Evolutionary conservation across 352 stramenopile genomes (phyloP).

Genomic region (Globisporangium megalacanthum): DNA sequence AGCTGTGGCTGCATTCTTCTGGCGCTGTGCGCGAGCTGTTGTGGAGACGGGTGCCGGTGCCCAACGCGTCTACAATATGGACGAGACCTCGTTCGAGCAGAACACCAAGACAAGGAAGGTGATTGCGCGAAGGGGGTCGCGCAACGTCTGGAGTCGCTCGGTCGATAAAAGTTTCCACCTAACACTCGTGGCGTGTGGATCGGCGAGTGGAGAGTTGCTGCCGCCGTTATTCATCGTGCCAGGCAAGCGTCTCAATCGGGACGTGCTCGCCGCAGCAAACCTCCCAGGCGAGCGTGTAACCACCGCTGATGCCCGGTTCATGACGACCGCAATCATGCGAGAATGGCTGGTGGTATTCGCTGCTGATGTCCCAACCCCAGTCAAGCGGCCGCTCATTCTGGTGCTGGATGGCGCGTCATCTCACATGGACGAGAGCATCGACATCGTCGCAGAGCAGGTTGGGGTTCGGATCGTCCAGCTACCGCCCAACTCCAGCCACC

Average conservation of each 20-base stretch:
- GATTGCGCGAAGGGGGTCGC: conserved; percentile 6
- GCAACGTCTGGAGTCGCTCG: conserved; percentile 10
- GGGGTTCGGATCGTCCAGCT: conserved; percentile 8
- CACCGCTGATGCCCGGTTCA: conserved; percentile 6
- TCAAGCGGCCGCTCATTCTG: too few relatives aligned
- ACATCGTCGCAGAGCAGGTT: not conserved
- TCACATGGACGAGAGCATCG: not conserved
- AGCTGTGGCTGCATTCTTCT: not conserved
- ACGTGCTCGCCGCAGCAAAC: not conserved
- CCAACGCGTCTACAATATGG: conserved; percentile 9
- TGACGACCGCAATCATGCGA: conserved; percentile 4
- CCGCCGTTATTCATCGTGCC: conserved; percentile 10
- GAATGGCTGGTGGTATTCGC: conserved; percentile 9
- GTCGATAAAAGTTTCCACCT: conserved; percentile 11
- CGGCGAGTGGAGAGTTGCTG: not conserved
- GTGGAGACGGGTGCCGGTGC: conserved; percentile 2
- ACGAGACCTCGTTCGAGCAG: conserved; percentile 12
- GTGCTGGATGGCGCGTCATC: too few relatives aligned
- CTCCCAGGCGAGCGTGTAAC: conserved; percentile 5
- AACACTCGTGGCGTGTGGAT: conserved; percentile 6
- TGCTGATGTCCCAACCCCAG: not conserved
- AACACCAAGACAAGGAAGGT: conserved; percentile 10
- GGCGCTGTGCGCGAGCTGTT: conserved; percentile 5
- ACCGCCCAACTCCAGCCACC: conserved; percentile 9
- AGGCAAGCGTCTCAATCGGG: conserved; percentile 10